A percentile compares a stretch with the other conserved stretches of the same genome.
Conservation (phyloP, 768 basidiomycete species). For the Leccinum sublutescens region DNA sequence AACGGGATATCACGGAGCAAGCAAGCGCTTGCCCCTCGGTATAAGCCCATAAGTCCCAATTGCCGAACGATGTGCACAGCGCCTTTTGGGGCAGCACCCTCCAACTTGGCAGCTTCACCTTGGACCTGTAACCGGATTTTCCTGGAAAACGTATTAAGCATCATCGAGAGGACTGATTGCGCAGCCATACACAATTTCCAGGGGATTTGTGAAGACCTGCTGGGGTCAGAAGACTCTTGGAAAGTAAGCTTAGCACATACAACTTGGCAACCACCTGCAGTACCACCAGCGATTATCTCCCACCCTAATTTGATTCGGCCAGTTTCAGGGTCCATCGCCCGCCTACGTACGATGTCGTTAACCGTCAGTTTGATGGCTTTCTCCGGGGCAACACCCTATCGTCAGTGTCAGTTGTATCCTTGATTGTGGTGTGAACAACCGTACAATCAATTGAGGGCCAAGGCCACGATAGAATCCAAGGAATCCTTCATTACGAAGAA, state of each 20-base stretch:
- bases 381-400: slow-evolving; percentile 89
- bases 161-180: neutral
- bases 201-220: slow-evolving; percentile 94
- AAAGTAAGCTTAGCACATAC: slow-evolving; percentile 48
- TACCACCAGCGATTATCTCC: slow-evolving; percentile 90
- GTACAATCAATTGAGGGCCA: slow-evolving; percentile 88
- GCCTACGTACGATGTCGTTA: slow-evolving; percentile 84
- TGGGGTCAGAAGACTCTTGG: slow-evolving; percentile 16
- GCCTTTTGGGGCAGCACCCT: slow-evolving; percentile 78
- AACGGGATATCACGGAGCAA: slow-evolving; percentile 95
- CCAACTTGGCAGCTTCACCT: slow-evolving; percentile 88
- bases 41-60: slow-evolving; percentile 88
- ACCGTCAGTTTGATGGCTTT: slow-evolving; percentile 98
- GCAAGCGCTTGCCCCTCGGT: slow-evolving; percentile 92
- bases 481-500: slow-evolving; percentile 92
- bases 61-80: slow-evolving; percentile 92
- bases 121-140: slow-evolving; percentile 96
- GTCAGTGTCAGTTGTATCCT: slow-evolving; percentile 9
- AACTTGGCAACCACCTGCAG: slow-evolving; percentile 97
- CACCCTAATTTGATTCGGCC: slow-evolving; percentile 89
- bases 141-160: slow-evolving; percentile 36
- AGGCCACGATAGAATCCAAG: slow-evolving; percentile 96
- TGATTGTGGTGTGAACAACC: slow-evolving; percentile 12
- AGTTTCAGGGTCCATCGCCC: slow-evolving; percentile 91
- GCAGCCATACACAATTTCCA: slow-evolving; percentile 83